Base-by-base conservation (phyloP, 495 filamentous ascomycete species). In the Penicillium coffeae region DNA sequence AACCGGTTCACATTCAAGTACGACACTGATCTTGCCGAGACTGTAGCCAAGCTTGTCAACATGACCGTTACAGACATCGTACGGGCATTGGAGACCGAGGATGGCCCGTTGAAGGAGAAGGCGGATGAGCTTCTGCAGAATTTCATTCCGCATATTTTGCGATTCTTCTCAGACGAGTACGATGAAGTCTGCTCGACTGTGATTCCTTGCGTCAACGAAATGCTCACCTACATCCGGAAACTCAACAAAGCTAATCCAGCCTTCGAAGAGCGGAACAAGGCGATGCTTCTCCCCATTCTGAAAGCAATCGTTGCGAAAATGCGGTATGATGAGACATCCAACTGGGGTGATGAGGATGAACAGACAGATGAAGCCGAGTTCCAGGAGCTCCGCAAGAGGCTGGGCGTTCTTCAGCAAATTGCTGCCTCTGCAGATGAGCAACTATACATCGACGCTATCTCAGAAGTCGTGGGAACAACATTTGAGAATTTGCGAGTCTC, bases 321-420 rank as follows among this genome's bases (percentile, higher is more conserved):
- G 88, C 84, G 91, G 55, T 96, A 93, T 60, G 94, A 97, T 56
- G 90, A 95, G 59, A 95, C 93, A 9, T 84, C 88, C 0, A 85
- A 80, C 20, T 99, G 93, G 94, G 92, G 90, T 18, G 84, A 89
- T 37, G 93, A 96, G 59, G 91, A 95, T 50, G 89, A 93, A 46
- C 85, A 90, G 65, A 95, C 90, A 1, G 93, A 99, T 62, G 94
- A 97, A 63, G 94, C 93, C n/a, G 93, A 99, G 62, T 97, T 97
- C 60, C 87, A 94, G 55, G 92, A 96, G 43, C 80, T 97, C 34
- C 80, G 94, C 42, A 96, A 94, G 62, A 76, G 85, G 49, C 73
- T 99, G 38, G 88, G 92, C 58, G 81, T 88, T 19, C 72, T 97
- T 19, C 93, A 99, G 66, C 93, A 96, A 68, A 87, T 83, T 21